Evolutionary conservation across 2,329 filamentous ascomycete genomes (phyloP).

Genomic region (Pestalotiopsis sp.): DNA sequence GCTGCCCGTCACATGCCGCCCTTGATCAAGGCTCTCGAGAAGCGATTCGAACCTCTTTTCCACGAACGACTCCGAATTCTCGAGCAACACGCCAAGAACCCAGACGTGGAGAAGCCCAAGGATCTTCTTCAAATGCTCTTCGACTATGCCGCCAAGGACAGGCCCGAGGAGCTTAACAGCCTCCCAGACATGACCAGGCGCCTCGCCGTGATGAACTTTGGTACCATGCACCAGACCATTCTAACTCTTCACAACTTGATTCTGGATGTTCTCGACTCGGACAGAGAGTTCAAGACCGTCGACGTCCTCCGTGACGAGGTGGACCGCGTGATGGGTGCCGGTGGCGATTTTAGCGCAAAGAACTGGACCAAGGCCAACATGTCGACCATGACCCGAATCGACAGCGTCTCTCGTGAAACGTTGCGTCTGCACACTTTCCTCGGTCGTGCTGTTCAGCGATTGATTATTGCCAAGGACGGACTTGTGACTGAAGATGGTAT

Average conservation of each 20-base stretch:
- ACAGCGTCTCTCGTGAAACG: conserved; percentile 45
- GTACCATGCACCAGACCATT: conserved; percentile 41
- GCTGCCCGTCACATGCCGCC: conserved; percentile 23
- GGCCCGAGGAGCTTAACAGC: conserved; percentile 37
- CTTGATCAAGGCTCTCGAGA: conserved; percentile 28
- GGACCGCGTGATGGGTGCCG: conserved; percentile 28
- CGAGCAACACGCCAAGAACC: conserved; percentile 19
- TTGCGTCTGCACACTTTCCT: conserved; percentile 38
- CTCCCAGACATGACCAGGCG: conserved; percentile 33
- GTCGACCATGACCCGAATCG: conserved; percentile 36
- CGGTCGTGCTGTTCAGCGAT: conserved; percentile 30
- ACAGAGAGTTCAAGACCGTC: conserved; percentile 40
- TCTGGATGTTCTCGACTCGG: conserved; percentile 43
- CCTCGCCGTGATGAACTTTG: conserved; percentile 36
- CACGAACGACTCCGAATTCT: conserved; percentile 22
- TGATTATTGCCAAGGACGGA: conserved; percentile 27
- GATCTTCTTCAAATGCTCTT: conserved; percentile 47
- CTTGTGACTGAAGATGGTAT: conserved; percentile 33
- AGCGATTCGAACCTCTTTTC: conserved; percentile 25
- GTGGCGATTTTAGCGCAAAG: conserved; percentile 15
- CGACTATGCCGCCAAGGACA: conserved; percentile 38
- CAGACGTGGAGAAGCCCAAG: conserved; percentile 28
- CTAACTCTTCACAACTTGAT: conserved; percentile 42
- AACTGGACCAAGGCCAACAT: conserved; percentile 42
- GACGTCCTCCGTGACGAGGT: conserved; percentile 40